Evolutionary conservation across 2,329 filamentous ascomycete species (phyloP).

Genomic region (Monosporascus ibericus): DNA sequence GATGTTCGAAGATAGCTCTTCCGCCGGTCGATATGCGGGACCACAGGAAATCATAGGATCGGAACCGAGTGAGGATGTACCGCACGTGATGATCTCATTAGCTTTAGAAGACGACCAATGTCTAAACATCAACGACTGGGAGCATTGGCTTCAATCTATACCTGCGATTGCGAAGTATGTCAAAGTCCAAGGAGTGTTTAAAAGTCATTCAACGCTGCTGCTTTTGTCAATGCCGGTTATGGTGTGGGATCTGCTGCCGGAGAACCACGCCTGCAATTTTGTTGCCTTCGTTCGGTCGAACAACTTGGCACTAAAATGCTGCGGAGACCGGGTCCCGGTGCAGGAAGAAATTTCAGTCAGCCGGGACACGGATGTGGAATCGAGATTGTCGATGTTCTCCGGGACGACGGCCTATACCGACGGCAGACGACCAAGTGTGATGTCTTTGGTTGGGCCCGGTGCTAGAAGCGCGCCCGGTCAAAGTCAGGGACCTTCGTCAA

Average conservation of each 20-base stretch:
- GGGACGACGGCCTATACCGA: conserved; percentile 21
- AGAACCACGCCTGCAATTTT: conserved; percentile 51
- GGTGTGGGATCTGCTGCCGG: conserved; percentile 54
- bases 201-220: conserved; percentile 54
- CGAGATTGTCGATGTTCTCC: conserved; percentile 19
- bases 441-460: conserved; percentile 11
- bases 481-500: background rate
- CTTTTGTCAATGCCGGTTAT: conserved; percentile 53
- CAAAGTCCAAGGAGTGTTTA: conserved; percentile 56
- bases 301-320: conserved; percentile 37
- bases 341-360: conserved; percentile 12
- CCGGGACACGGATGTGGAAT: conserved; percentile 18
- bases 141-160: conserved; percentile 50
- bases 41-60: conserved; percentile 22
- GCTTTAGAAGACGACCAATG: conserved; percentile 52
- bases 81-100: conserved; percentile 56
- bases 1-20: conserved; percentile 13
- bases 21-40: conserved; percentile 21
- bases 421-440: conserved; percentile 7
- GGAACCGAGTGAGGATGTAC: conserved; percentile 49
- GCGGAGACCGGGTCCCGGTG: conserved; percentile 6
- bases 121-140: conserved; percentile 53
- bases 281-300: conserved; percentile 54
- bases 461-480: conserved; percentile 2
- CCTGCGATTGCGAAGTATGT: conserved; percentile 54